A percentile compares a stretch with the other conserved stretches of the same genome.
These are phyloP conservation scores for Trichoderma sp. DNA, from an alignment of 2,329 filamentous ascomycete species.

Conservation along the genomic window DNA sequence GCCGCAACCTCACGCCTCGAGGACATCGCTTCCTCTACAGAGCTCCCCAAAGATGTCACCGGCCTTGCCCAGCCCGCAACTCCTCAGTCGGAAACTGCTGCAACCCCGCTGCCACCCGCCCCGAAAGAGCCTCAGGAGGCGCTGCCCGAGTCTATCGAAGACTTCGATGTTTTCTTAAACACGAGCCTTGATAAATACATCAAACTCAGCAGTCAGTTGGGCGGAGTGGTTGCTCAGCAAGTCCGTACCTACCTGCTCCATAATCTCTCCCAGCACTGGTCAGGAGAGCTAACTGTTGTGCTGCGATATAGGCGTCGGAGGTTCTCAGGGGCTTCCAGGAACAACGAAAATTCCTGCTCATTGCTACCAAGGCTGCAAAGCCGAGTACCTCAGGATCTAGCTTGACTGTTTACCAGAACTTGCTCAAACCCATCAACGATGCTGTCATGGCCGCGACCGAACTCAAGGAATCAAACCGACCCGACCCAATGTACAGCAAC, in stretches of 20 bases:
- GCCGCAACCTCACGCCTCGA: conserved; percentile 94
- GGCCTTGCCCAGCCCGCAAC: conserved; percentile 45
- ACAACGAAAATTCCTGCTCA: conserved; percentile 83
- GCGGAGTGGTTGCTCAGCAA: conserved; percentile 78
- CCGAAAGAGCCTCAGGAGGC: conserved; percentile 52
- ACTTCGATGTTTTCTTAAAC: conserved; percentile 80
- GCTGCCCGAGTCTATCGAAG: conserved; percentile 76
- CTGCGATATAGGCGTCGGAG: conserved; percentile 47
- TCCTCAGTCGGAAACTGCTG: conserved; percentile 36
- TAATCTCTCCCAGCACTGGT: neutral
- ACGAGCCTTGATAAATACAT: conserved; percentile 76
- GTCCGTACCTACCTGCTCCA: conserved; percentile 45
- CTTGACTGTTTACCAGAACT: conserved; percentile 68
- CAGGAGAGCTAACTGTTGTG: neutral
- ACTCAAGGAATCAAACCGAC: conserved; percentile 79
- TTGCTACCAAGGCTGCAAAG: conserved; percentile 90
- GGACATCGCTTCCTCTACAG: conserved; percentile 84
- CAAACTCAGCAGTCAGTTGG: conserved; percentile 74
- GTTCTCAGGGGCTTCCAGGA: conserved; percentile 71
- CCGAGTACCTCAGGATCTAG: conserved; percentile 67
- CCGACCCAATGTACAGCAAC: conserved; percentile 74
- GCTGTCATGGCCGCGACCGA: conserved; percentile 77
- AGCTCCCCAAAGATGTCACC: conserved; percentile 56
- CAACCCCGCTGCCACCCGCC: conserved; percentile 42
- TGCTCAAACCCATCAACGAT: conserved; percentile 85